A percentile compares a stretch with the other conserved stretches of the same genome.
Conservation (phyloP, 1,284 basidiomycete genomes). For the Ceratobasidium sp. region DNA sequence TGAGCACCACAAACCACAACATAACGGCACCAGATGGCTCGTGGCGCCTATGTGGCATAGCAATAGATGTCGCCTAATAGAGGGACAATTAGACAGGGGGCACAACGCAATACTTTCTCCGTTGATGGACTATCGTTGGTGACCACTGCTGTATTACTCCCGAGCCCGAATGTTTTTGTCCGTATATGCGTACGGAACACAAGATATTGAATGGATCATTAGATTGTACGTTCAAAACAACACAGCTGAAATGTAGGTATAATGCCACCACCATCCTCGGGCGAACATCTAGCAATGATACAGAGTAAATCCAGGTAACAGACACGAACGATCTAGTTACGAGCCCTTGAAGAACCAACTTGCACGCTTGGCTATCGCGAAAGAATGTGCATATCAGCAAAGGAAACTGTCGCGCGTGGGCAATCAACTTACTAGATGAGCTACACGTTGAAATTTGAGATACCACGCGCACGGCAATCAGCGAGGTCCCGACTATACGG, state of each 20-base stretch:
- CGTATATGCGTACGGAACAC: conserved; percentile 25
- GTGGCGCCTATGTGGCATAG: conserved; percentile 15
- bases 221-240: conserved; percentile 46
- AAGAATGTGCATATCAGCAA: conserved; percentile 35
- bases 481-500: neutral
- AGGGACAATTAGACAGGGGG: neutral
- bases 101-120: conserved; percentile 11
- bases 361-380: conserved; percentile 77
- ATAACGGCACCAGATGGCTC: neutral
- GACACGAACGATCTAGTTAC: conserved; percentile 34
- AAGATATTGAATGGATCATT: conserved; percentile 31
- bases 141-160: neutral
- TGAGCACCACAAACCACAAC: neutral
- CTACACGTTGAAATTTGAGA: conserved; percentile 7
- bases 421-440: conserved; percentile 46
- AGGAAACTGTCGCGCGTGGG: neutral
- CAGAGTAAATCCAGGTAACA: conserved; percentile 34
- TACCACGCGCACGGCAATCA: conserved; percentile 38
- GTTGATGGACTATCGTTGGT: conserved; percentile 1
- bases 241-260: conserved; percentile 35
- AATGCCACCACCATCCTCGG: conserved; percentile 21
- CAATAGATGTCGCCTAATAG: neutral
- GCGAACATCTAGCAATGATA: conserved; percentile 25
- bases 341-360: conserved; percentile 80
- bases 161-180: neutral